phyloP scores from a whole-genome alignment of 192 early-diverging fungal genomes.

The Coemansia guatemalensis region DNA sequence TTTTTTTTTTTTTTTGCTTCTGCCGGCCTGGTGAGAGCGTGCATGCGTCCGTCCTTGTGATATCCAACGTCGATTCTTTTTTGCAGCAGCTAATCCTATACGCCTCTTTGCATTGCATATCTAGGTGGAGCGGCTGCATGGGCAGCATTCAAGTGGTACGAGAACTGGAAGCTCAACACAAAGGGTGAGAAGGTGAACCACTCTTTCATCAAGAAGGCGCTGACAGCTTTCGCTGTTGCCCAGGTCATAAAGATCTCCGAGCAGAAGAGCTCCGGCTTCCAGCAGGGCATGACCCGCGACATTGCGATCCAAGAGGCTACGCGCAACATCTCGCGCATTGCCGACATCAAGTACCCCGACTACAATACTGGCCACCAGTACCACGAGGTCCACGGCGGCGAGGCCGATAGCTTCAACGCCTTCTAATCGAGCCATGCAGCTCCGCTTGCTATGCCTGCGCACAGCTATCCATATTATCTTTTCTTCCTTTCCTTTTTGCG shows the following conservation, averaged over 20 bases:
- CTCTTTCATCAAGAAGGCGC: conserved; percentile 44
- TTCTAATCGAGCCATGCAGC: neutral
- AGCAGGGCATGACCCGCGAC: conserved; percentile 44
- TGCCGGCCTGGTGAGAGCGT: neutral
- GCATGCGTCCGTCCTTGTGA: neutral
- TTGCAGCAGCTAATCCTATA: neutral
- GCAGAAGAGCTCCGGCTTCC: conserved; percentile 45
- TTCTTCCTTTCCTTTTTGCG: neutral
- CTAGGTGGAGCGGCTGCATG: conserved; percentile 54
- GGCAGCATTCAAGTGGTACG: conserved; percentile 53
- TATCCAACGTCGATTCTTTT: neutral
- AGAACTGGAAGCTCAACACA: conserved; percentile 40
- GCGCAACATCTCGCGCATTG: conserved; percentile 12
- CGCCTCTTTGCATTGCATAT: neutral
- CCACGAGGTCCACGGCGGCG: conserved; percentile 8
- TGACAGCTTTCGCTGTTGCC: conserved; percentile 48
- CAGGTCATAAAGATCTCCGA: conserved; percentile 51
- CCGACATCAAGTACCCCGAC: conserved; percentile 23
- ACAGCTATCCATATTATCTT: neutral
- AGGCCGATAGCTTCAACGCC: conserved; percentile 32
- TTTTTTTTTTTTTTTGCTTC: too few species aligned
- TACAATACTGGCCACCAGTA: conserved; percentile 14
- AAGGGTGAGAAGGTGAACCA: conserved; percentile 50
- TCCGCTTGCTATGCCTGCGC: too few species aligned
- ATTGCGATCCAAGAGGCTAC: conserved; percentile 35